Conservation (phyloP, 2,329 filamentous ascomycete species). For the Lasiodiplodia theobromae region DNA sequence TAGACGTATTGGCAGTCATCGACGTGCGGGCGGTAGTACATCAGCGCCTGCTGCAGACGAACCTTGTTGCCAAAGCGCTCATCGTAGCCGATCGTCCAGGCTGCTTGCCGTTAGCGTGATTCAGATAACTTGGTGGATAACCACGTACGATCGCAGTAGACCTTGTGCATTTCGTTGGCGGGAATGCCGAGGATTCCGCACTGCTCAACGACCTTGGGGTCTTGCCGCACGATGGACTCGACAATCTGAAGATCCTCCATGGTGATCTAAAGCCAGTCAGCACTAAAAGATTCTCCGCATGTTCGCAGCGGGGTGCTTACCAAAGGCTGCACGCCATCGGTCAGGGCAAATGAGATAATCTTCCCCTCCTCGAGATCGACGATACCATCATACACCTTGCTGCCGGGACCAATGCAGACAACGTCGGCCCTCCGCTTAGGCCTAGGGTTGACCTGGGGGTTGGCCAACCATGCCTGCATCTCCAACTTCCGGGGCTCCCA, state of each 20-base stretch:
- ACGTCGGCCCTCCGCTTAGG: slow-evolving; percentile 80
- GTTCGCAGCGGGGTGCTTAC: slow-evolving; percentile 52
- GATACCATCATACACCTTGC: slow-evolving; percentile 82
- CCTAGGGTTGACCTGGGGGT: slow-evolving; percentile 65
- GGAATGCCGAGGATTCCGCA: slow-evolving; percentile 84
- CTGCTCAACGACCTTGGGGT: slow-evolving; percentile 89
- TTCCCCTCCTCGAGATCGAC: slow-evolving; percentile 73
- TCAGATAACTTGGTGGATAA: not conserved
- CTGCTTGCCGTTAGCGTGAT: slow-evolving; percentile 45
- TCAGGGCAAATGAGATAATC: slow-evolving; percentile 76
- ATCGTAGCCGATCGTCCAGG: slow-evolving; percentile 95
- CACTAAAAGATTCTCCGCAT: slow-evolving; percentile 1
- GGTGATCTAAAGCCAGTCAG: slow-evolving; percentile 67
- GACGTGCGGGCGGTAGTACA: slow-evolving; percentile 89
- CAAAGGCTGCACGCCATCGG: slow-evolving; percentile 81
- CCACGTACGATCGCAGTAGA: slow-evolving; percentile 83
- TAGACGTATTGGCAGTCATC: slow-evolving; percentile 92
- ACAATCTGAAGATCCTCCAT: slow-evolving; percentile 88
- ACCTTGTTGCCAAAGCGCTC: slow-evolving; percentile 82
- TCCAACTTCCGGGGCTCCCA: slow-evolving; percentile 85
- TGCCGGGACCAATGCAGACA: slow-evolving; percentile 79
- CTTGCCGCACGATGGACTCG: slow-evolving; percentile 76
- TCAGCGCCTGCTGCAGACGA: slow-evolving; percentile 87
- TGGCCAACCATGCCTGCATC: slow-evolving; percentile 80
- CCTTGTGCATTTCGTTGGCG: slow-evolving; percentile 86